These are phyloP conservation scores for Penicillium waksmanii DNA, from an alignment of 495 filamentous ascomycete genomes.

Conservation along the genomic window DNA sequence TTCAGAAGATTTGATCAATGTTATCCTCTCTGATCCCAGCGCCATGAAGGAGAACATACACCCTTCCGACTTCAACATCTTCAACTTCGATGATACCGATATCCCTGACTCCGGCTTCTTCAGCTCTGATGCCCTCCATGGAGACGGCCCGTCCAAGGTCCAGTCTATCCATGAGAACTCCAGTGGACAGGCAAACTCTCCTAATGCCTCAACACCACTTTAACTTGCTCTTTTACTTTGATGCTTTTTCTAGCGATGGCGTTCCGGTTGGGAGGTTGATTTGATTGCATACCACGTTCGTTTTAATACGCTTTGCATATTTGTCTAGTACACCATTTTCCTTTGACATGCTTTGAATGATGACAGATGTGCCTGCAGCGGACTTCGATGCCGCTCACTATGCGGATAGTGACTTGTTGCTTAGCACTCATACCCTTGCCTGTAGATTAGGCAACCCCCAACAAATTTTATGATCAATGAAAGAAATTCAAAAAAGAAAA, in stretches of 20 bases:
- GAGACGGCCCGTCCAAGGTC: constrained; percentile 30
- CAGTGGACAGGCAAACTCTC: constrained; percentile 23
- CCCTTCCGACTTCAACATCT: constrained; percentile 35
- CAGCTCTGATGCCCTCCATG: constrained; percentile 41
- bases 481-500: neutral
- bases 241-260: constrained; percentile 42
- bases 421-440: neutral
- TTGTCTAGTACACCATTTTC: constrained; percentile 11
- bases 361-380: constrained; percentile 19
- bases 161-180: constrained; percentile 23
- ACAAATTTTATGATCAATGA: constrained; percentile 7
- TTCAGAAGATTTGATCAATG: constrained; percentile 42
- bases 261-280: constrained; percentile 32
- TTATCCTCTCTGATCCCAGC: constrained; percentile 44
- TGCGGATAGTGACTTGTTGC: neutral
- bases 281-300: constrained; percentile 12
- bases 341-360: constrained; percentile 16
- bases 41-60: constrained; percentile 34
- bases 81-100: constrained; percentile 32
- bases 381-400: constrained; percentile 8
- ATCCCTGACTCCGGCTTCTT: constrained; percentile 47
- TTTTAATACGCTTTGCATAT: constrained; percentile 6
- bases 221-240: constrained; percentile 15
- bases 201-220: constrained; percentile 15
- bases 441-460: neutral